Base-by-base conservation (phyloP, 169 alveolate genomes). In the Blepharisma undulans region DNA sequence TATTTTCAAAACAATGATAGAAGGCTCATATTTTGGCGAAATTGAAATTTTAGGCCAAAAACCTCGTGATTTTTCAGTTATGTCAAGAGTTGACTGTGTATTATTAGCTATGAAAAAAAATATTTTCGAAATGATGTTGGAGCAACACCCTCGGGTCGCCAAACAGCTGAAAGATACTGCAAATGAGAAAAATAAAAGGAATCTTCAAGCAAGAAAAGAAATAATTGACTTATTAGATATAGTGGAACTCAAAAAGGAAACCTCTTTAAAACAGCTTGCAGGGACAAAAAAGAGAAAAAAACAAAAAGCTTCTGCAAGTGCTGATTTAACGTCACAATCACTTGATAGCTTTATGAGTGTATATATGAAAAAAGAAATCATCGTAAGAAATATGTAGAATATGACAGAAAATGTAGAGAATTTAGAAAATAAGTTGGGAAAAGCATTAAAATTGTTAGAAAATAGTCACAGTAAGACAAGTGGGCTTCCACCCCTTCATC, bases 11-110 rank as follows among this genome's bases (percentile, higher is more conserved):
- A 27, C 21, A 27, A 71, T 71, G 25, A 48, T 86, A 19, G 29
- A 27, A 29, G 91, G 91, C 84, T 66, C 91, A 3, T 86, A 86
- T 32, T 86, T 86, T 12, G 91, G 91, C 7, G 91, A 86, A 71
- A 86, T 86, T 12, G 91, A 86, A 71, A 0, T 86, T 10, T 18
- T 86, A 4, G 71, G 27, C 36, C 1, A 72, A 25, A 19, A 25
- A 36, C 81, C 81, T 19, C 61, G 91, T 4, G 14, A 66, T 4
- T 61, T 27, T 48, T 21, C 34, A 71, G 72, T 12, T 0, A 86
- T 86, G 71, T 19, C 91, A 1, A 32, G 32, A 18, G 85, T n/a
- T 7, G 34, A 66, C n/a, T 86, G 91, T 32, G 84, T 61, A 86
- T 21, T 86, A 6, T 66, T 86, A 27, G 80, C 14, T 72, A 71